Evolutionary conservation across 768 basidiomycete species (phyloP), one percentile per base, ranked within the genome.

Genomic region (Mrakia blollopis): DNA sequence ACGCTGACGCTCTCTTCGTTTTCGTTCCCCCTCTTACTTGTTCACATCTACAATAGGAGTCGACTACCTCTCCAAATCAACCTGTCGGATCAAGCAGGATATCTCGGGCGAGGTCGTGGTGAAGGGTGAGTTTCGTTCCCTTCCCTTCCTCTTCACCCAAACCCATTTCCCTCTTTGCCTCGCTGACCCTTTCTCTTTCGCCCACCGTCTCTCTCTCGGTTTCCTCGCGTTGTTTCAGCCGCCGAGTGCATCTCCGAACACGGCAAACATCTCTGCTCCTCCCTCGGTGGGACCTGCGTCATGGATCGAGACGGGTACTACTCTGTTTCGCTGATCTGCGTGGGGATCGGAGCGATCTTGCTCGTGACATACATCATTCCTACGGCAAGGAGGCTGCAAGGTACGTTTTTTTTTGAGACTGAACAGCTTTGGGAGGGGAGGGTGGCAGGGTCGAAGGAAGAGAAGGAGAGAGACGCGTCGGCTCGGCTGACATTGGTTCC

Each of bases 221-320:
- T n/a, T n/a, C n/a, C n/a, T n/a, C n/a, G n/a, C n/a, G n/a, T n/a
- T n/a, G n/a, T n/a, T n/a, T 4, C 80, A 93, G 92, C 90, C 28
- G 84, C 88, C 18, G 96, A 98, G 83, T 98, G 97, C 83, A 91
- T 94, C 50, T 93, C 94, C 7, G 96, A 98, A 18, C 89, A 90
- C 77, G 97, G 96, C 32, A 96, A 94, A 82, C 85, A 87, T 10
- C 84, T 86, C 8, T 98, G 97, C 83, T 85, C 87, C 30, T 88
- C 89, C 3, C 86, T 92, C 73, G 90, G 88, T 16, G 97, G 97
- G 0, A 84, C 86, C 57, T 99, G 97, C 83, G 85, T 91, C 69
- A 92, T 90, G 1, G 89, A 92, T 83, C 87, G 87, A 32, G 97
- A 99, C 83, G 97, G 97, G 16, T 98, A 96, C 84, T 98, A 94